These are phyloP conservation scores for Beauveria australis DNA, from an alignment of 2,329 filamentous ascomycete genomes.

Conservation along the genomic window DNA sequence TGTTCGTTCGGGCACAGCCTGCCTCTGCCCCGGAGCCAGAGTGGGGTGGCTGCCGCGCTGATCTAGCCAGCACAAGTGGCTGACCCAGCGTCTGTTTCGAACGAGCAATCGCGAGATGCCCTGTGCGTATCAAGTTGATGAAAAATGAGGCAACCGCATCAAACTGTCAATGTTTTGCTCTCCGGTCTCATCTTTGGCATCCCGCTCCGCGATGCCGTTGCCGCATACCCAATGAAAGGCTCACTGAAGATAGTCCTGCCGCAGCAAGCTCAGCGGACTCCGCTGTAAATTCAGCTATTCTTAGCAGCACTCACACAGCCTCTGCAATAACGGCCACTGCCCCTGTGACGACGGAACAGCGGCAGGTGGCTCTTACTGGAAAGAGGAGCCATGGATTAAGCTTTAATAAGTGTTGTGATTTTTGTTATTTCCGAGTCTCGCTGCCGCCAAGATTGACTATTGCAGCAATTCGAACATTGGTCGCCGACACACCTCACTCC, in stretches of 20 bases:
- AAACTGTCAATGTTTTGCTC: not conserved
- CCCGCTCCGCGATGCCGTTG: not conserved
- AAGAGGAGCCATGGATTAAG: too few relatives aligned
- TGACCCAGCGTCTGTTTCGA: conserved; percentile 3
- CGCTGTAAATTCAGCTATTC: not conserved
- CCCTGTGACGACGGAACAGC: not conserved
- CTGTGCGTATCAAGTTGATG: not conserved
- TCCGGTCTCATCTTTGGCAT: not conserved
- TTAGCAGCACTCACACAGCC: conserved; percentile 3
- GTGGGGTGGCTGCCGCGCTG: too few relatives aligned
- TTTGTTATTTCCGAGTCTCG: not conserved
- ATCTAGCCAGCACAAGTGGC: not conserved
- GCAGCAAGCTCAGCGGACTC: not conserved
- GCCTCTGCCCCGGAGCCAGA: not conserved
- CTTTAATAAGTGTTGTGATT: too few relatives aligned
- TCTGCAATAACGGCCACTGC: not conserved
- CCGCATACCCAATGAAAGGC: not conserved
- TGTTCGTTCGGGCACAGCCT: not conserved
- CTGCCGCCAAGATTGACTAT: not conserved
- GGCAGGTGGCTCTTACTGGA: too few relatives aligned
- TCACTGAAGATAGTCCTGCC: not conserved
- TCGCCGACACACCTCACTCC: not conserved
- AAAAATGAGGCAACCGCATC: not conserved
- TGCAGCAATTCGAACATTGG: not conserved
- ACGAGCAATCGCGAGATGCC: not conserved